Evolutionary conservation across 208 protist genomes (phyloP).

Genomic region (Endotrypanum monterogeii): DNA sequence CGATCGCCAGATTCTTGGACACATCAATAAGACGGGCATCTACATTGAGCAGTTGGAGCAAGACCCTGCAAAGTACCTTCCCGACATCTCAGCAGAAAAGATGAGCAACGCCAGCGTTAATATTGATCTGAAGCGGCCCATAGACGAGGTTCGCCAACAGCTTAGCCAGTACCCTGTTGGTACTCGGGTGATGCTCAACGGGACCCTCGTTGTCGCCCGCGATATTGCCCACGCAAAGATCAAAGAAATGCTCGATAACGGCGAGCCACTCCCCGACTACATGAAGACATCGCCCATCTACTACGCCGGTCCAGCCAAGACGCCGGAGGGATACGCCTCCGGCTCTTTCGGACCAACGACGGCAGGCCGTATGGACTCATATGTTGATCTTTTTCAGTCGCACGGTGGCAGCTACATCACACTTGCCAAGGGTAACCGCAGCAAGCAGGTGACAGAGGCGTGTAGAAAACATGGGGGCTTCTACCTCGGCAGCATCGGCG

Average conservation of each 20-base stretch:
- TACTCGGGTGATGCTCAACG: conserved; percentile 92
- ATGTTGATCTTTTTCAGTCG: conserved; percentile 94
- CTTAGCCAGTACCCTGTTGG: conserved; percentile 89
- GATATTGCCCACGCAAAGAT: conserved; percentile 98
- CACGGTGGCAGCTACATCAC: conserved; percentile 92
- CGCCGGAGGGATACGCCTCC: conserved; percentile 88
- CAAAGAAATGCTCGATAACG: conserved; percentile 86
- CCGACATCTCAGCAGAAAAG: conserved; percentile 53
- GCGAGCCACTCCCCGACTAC: conserved; percentile 90
- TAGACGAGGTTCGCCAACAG: conserved; percentile 79
- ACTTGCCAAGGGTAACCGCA: conserved; percentile 97
- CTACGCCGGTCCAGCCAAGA: conserved; percentile 97
- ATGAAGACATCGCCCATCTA: conserved; percentile 96
- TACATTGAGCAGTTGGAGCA: conserved; percentile 95
- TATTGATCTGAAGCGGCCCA: conserved; percentile 91
- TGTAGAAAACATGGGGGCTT: conserved; percentile 97
- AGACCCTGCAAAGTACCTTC: conserved; percentile 93
- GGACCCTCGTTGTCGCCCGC: conserved; percentile 96
- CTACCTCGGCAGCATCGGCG: conserved; percentile 97
- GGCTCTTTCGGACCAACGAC: conserved; percentile 98
- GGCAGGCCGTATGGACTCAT: conserved; percentile 97
- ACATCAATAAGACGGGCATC: conserved; percentile 94
- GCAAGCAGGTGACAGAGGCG: conserved; percentile 89
- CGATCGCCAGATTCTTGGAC: conserved; percentile 95
- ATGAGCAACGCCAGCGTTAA: conserved; percentile 62